Percentiles rank a stretch among this genome's conserved stretches.
These are phyloP conservation scores for Panaeolus papilionaceus DNA, from an alignment of 768 basidiomycete species.

Conservation along the genomic window DNA sequence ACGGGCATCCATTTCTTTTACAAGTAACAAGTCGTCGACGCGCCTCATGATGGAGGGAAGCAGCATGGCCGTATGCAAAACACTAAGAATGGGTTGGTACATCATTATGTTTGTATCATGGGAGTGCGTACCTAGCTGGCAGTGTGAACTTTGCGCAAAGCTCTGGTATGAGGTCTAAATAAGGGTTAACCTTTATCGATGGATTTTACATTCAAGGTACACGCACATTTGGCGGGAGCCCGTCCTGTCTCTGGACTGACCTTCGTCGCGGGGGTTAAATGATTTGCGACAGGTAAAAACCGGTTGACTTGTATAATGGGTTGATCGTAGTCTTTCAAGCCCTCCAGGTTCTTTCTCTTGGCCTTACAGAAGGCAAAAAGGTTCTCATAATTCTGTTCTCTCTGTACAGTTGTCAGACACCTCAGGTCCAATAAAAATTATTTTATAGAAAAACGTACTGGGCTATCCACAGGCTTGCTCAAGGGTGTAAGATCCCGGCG, in stretches of 20 bases:
- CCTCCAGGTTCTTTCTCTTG: conserved; percentile 65
- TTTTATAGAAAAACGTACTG: conserved; percentile 48
- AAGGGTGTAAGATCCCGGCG: conserved; percentile 75
- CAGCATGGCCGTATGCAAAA: conserved; percentile 69
- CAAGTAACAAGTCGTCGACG: conserved; percentile 76
- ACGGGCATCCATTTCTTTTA: conserved; percentile 78
- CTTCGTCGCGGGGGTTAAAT: conserved; percentile 61
- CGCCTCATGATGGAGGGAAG: conserved; percentile 77
- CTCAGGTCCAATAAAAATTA: conserved; percentile 6
- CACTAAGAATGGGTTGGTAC: conserved; percentile 44
- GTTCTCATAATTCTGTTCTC: conserved; percentile 64
- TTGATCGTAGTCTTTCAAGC: conserved; percentile 65
- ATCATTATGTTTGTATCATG: background rate
- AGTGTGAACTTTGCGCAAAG: conserved; percentile 74
- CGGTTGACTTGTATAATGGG: conserved; percentile 74
- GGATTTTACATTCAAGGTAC: background rate
- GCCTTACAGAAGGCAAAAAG: conserved; percentile 72
- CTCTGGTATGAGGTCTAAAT: conserved; percentile 83
- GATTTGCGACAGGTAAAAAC: conserved; percentile 57
- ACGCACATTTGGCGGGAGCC: conserved; percentile 65
- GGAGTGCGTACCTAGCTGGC: conserved; percentile 63
- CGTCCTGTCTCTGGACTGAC: conserved; percentile 43
- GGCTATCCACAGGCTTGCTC: conserved; percentile 69
- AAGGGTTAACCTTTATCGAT: conserved; percentile 13
- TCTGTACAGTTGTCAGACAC: conserved; percentile 42